A percentile compares a stretch with the other conserved stretches of the same genome.
Conservation (phyloP, 2,329 filamentous ascomycete species). For the Colletotrichum noveboracense region DNA sequence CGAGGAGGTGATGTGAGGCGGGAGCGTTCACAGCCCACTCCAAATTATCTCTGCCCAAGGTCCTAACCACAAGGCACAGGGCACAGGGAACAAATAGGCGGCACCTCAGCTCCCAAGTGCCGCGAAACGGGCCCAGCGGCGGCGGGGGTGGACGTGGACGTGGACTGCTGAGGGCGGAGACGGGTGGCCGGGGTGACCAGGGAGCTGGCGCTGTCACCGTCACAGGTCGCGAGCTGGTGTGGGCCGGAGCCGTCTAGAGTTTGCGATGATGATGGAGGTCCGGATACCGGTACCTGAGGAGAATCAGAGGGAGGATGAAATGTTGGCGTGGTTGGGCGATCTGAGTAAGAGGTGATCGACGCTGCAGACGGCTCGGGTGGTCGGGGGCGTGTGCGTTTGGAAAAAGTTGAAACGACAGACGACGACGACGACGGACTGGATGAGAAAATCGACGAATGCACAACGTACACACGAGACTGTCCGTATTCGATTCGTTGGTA, state of each 20-base stretch:
- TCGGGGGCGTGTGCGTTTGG: not conserved
- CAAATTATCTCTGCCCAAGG: not conserved
- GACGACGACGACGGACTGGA: not conserved
- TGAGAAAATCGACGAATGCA: not conserved
- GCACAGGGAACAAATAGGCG: not conserved
- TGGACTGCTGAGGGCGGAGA: not conserved
- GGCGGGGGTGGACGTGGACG: not conserved
- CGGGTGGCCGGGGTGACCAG: not conserved
- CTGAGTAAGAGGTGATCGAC: constrained; percentile 13
- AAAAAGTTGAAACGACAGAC: not conserved
- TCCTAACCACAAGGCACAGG: not conserved
- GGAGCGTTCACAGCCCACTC: constrained; percentile 13
- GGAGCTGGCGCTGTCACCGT: constrained; percentile 12
- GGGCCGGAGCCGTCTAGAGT: not conserved
- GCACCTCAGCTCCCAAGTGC: not conserved
- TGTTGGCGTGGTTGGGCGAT: not conserved
- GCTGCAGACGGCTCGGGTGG: constrained; percentile 1
- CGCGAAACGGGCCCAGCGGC: not conserved
- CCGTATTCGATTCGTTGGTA: not conserved
- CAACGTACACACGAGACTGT: not conserved
- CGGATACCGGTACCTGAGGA: not conserved
- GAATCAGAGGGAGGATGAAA: not conserved
- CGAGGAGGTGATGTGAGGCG: constrained; percentile 1
- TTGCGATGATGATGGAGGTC: not conserved
- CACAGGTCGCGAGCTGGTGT: constrained; percentile 12